A percentile compares a stretch with the other conserved stretches of the same genome.
Evolutionary conservation across 1,284 basidiomycete species (phyloP).

Genomic region (Ganoderma multipileum): DNA sequence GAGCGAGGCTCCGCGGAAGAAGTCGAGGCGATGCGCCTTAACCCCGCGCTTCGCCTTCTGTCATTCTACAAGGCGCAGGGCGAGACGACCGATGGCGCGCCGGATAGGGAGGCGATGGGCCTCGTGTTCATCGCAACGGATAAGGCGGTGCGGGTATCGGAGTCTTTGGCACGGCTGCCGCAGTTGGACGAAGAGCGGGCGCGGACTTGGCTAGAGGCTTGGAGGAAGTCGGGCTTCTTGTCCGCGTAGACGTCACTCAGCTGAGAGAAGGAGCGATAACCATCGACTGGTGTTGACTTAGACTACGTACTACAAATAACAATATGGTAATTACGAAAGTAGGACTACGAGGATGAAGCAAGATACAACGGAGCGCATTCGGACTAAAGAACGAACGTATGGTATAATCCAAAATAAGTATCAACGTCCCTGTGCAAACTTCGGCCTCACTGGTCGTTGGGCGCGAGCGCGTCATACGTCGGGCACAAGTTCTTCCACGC

Average conservation of each 20-base stretch:
- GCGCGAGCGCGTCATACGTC: conserved; percentile 23
- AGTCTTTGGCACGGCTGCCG: conserved; percentile 19
- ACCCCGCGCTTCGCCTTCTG: conserved; percentile 42
- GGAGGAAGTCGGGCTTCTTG: conserved; percentile 23
- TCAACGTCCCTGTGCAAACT: not conserved
- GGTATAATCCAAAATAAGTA: not conserved
- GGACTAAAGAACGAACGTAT: not conserved
- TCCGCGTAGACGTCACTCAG: not conserved
- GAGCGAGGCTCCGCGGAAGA: conserved; percentile 33
- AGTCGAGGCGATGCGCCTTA: conserved; percentile 37
- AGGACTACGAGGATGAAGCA: not conserved
- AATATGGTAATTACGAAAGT: not conserved
- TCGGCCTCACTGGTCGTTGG: conserved; percentile 1
- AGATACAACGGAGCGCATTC: not conserved
- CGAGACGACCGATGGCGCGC: not conserved
- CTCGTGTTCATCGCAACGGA: conserved; percentile 24
- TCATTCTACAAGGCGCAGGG: conserved; percentile 36
- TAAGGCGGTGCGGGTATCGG: conserved; percentile 23
- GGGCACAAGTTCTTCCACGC: conserved; percentile 31
- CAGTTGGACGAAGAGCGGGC: conserved; percentile 21
- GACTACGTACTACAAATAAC: not conserved
- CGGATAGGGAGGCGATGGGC: conserved; percentile 26
- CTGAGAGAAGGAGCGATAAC: not conserved
- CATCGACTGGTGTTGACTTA: not conserved
- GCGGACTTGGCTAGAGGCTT: conserved; percentile 21